Evolutionary conservation across 768 basidiomycete genomes (phyloP), one percentile per base, ranked within the genome.

Genomic region (Mycena floridula): DNA sequence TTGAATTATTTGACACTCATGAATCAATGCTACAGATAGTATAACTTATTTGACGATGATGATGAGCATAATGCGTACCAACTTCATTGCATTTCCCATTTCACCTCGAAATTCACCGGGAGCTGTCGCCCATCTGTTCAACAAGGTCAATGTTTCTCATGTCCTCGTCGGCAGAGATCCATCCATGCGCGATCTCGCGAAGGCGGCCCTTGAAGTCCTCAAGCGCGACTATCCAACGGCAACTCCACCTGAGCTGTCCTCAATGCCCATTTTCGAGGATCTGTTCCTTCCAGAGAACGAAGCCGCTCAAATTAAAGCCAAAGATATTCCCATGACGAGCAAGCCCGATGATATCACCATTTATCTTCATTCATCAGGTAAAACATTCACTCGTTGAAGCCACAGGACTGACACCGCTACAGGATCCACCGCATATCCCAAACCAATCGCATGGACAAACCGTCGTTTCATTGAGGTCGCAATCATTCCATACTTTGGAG

Each of bases 361-460:
- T 32, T 63, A 60, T 27, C 46, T 68, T 3, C 66, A 67, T 45
- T 69, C 67, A 0, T 67, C 67, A 0, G 65, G 65, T 35, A 36
- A 11, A 47, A n/a, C 28, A 16, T 7, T 15, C 25, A 22, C 30
- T 3, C 20, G 13, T 13, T 5, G 15, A 38, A 6, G 21, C 22
- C 12, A 9, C 25, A 5, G 13, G 7, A 12, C 15, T 6, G 25
- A 20, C 8, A 20, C 23, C 30, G 9, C 23, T 21, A n/a, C 40
- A 55, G 58, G 50, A 30, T 60, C 62, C 32, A 63, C 65, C 0
- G 60, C 62, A 0, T 64, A 59, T 24, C 62, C 63, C 0, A 65
- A 62, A 26, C 47, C 51, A 2, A 58, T 64, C 38, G 48, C 52
- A 3, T 52, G 52, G 36, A 54, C 44, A 8, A 30, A 50, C 25